Conservation (phyloP, 495 filamentous ascomycete genomes). For the Glutinoglossum americanum region DNA sequence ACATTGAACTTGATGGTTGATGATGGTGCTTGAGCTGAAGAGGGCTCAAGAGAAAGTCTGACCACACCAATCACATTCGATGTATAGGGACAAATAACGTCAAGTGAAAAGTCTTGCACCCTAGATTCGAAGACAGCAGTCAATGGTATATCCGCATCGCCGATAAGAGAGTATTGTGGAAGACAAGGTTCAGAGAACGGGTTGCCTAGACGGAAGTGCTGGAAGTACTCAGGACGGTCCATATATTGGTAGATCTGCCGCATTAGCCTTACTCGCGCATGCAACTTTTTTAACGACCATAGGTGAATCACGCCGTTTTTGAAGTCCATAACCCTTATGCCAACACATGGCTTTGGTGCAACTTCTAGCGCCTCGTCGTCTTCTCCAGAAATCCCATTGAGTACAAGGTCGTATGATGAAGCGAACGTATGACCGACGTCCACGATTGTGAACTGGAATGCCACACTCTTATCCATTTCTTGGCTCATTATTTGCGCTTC, state of each 20-base stretch:
- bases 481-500: slow-evolving; percentile 97
- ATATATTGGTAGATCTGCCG: slow-evolving; percentile 92
- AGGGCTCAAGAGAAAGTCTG: slow-evolving; percentile 78
- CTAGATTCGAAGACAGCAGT: slow-evolving; percentile 86
- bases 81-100: slow-evolving; percentile 83
- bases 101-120: slow-evolving; percentile 82
- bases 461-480: slow-evolving; percentile 79
- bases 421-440: slow-evolving; percentile 71
- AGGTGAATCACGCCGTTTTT: slow-evolving; percentile 68
- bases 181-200: slow-evolving; percentile 80
- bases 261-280: slow-evolving; percentile 73
- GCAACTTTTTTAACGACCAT: slow-evolving; percentile 87
- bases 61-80: slow-evolving; percentile 74
- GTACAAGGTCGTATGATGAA: slow-evolving; percentile 87
- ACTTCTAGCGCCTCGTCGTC: slow-evolving; percentile 69
- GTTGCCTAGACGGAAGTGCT: slow-evolving; percentile 55
- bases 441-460: slow-evolving; percentile 88
- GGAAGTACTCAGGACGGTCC: slow-evolving; percentile 79
- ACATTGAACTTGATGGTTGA: slow-evolving; percentile 96
- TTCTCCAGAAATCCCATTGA: slow-evolving; percentile 80
- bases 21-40: slow-evolving; percentile 75
- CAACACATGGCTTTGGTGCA: slow-evolving; percentile 74
- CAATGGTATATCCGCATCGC: slow-evolving; percentile 83
- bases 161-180: slow-evolving; percentile 78
- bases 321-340: slow-evolving; percentile 80